phyloP scores from a whole-genome alignment of 2,329 filamentous ascomycete species.

The Alternaria viburni region DNA sequence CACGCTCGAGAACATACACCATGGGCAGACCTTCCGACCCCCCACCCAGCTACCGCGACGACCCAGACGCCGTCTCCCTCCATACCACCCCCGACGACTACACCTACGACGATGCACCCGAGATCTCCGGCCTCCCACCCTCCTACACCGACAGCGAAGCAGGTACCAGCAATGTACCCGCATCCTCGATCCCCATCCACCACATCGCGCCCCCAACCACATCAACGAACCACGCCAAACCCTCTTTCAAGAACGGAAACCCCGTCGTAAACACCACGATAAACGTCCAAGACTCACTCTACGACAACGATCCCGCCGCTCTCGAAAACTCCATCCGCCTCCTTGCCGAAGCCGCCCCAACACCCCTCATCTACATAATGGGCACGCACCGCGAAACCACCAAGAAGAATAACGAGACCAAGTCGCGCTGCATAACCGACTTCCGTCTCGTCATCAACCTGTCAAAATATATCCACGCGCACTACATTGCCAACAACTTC shows the following conservation, averaged over 20 bases:
- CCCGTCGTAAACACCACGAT: conserved; percentile 34
- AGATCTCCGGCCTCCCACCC: conserved; percentile 40
- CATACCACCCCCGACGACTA: conserved; percentile 49
- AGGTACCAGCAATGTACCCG: conserved; percentile 10
- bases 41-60: conserved; percentile 40
- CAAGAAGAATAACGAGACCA: conserved; percentile 44
- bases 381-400: conserved; percentile 47
- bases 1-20: background rate
- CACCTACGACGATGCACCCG: conserved; percentile 46
- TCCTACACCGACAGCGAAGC: conserved; percentile 46
- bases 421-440: conserved; percentile 44
- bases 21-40: conserved; percentile 41
- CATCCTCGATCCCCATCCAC: conserved; percentile 22
- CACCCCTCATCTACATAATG: conserved; percentile 47
- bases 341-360: conserved; percentile 36
- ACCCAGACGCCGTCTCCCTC: conserved; percentile 48
- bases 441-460: conserved; percentile 48
- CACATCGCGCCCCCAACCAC: conserved; percentile 36
- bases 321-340: conserved; percentile 38
- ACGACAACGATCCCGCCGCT: conserved; percentile 41
- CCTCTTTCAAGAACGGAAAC: conserved; percentile 33
- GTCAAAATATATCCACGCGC: conserved; percentile 33
- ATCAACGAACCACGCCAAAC: conserved; percentile 36
- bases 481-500: conserved; percentile 17
- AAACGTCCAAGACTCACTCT: conserved; percentile 37